Conservation (phyloP, 257 asterid genomes). For the Jaltomata sinuosa region DNA sequence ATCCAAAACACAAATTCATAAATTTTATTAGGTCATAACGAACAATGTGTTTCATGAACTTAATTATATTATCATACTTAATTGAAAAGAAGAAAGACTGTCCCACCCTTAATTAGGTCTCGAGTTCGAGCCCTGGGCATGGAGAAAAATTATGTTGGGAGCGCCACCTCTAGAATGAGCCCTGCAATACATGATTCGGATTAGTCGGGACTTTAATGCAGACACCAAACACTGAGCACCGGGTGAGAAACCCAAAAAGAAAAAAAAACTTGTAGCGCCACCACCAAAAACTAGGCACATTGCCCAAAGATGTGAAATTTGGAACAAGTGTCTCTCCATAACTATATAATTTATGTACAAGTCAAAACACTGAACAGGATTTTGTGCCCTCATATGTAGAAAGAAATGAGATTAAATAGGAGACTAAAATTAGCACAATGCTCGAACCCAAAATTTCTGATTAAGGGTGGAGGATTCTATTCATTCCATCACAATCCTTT, state of each 20-base stretch:
- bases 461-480: not conserved
- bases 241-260: too few relatives aligned
- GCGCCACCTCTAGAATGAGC: too few relatives aligned
- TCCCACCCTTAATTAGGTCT: too few relatives aligned
- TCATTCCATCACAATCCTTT: not conserved
- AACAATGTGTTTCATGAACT: not conserved
- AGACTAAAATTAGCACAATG: too few relatives aligned
- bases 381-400: not conserved
- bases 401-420: not conserved
- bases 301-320: too few relatives aligned
- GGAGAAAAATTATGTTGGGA: too few relatives aligned
- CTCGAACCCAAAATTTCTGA: not conserved
- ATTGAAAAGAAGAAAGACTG: not conserved
- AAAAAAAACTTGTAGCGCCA: not conserved
- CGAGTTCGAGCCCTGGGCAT: too few relatives aligned
- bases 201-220: too few relatives aligned
- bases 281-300: not conserved
- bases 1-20: not conserved
- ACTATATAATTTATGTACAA: not conserved
- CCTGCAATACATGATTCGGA: too few relatives aligned
- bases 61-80: not conserved
- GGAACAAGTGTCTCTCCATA: not conserved
- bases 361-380: not conserved
- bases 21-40: not conserved
- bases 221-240: too few relatives aligned